Evolutionary conservation across 2,329 filamentous ascomycete species (phyloP).

Genomic region (Akanthomyces uredinophilus): DNA sequence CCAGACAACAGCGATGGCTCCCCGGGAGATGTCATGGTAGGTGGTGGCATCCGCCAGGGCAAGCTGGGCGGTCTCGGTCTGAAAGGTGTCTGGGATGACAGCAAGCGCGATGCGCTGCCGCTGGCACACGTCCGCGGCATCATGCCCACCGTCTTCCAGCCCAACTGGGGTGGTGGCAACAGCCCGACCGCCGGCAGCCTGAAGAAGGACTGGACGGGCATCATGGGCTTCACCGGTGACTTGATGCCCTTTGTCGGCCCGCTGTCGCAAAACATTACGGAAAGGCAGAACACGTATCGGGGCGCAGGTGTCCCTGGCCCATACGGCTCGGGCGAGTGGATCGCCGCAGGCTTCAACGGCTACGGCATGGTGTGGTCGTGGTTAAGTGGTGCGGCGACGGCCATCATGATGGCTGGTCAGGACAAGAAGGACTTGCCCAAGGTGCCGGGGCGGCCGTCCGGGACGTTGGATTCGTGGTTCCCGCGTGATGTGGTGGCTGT

Average conservation of each 20-base stretch:
- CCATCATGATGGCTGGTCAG: constrained; percentile 39
- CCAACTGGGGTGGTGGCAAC: constrained; percentile 28
- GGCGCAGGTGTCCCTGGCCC: constrained; percentile 12
- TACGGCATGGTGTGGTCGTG: constrained; percentile 52
- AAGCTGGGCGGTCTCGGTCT: constrained; percentile 38
- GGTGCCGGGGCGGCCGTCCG: constrained; percentile 31
- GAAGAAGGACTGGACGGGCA: constrained; percentile 44
- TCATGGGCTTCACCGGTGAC: constrained; percentile 44
- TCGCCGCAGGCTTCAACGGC: constrained; percentile 46
- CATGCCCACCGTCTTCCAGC: constrained; percentile 38
- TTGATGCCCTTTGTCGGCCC: constrained; percentile 45
- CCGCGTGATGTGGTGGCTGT: constrained; percentile 31
- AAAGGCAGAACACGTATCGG: constrained; percentile 13
- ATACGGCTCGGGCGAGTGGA: constrained; percentile 38
- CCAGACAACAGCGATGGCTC: constrained; percentile 26
- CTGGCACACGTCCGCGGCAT: constrained; percentile 36
- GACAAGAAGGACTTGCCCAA: constrained; percentile 27
- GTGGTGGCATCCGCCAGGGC: constrained; percentile 45
- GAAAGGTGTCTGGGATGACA: constrained; percentile 44
- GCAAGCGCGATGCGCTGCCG: constrained; percentile 33
- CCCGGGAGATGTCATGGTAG: constrained; percentile 46
- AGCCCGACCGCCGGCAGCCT: constrained; percentile 18
- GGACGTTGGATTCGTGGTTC: constrained; percentile 36
- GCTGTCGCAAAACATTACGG: constrained; percentile 19
- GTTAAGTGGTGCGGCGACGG: constrained; percentile 44